A percentile compares a stretch with the other conserved stretches of the same genome.
Conservation (phyloP, 2,329 filamentous ascomycete species). For the Alternaria gansuensis region DNA sequence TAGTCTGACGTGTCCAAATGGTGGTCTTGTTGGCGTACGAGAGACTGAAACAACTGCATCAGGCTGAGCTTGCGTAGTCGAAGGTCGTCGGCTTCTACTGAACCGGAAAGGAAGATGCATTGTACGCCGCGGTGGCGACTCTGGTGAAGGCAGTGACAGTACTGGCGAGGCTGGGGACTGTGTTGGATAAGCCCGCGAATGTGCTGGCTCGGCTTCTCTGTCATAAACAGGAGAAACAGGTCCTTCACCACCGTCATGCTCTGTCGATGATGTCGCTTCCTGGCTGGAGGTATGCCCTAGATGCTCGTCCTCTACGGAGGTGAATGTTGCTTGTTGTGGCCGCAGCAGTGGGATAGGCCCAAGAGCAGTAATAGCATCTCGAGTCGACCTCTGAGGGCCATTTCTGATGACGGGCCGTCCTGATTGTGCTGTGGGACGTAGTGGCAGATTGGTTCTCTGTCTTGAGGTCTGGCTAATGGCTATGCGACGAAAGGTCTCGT, state of each 20-base stretch:
- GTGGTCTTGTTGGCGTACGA: conserved; percentile 18
- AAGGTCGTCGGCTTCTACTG: conserved; percentile 11
- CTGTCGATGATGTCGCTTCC: not conserved
- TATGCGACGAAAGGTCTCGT: conserved; percentile 47
- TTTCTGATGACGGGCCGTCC: conserved; percentile 38
- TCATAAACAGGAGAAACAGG: conserved; percentile 5
- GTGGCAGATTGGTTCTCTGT: conserved; percentile 10
- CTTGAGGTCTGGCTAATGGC: conserved; percentile 34
- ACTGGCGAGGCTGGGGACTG: conserved; percentile 11
- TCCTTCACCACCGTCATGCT: conserved; percentile 16
- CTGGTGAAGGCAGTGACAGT: conserved; percentile 7
- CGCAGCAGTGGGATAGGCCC: conserved; percentile 40
- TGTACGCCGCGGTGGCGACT: conserved; percentile 14
- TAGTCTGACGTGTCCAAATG: conserved; percentile 13
- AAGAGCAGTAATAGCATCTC: conserved; percentile 40
- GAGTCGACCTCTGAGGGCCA: conserved; percentile 44
- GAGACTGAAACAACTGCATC: conserved; percentile 20
- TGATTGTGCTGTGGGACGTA: conserved; percentile 15
- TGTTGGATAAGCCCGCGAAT: not conserved
- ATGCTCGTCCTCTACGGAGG: conserved; percentile 30
- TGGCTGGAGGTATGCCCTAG: conserved; percentile 10
- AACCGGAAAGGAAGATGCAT: conserved; percentile 39
- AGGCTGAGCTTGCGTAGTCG: conserved; percentile 2
- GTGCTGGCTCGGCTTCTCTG: conserved; percentile 8
- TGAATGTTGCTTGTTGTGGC: conserved; percentile 35